These are phyloP conservation scores for Coccomyxa sp. DNA, from an alignment of 139 green algal genomes.

Conservation along the genomic window DNA sequence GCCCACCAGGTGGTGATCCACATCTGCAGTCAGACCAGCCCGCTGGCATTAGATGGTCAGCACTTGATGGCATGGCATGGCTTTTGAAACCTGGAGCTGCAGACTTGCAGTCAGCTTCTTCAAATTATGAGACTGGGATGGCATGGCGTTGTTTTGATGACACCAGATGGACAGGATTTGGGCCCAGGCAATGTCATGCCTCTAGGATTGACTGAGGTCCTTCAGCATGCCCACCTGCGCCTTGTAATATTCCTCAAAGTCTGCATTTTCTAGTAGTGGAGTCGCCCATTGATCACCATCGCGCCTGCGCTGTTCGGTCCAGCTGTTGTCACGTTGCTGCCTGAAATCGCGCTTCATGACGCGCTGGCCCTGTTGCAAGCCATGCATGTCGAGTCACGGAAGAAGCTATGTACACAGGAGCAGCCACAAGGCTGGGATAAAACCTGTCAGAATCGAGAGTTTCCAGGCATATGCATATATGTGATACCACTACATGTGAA, in stretches of 20 bases:
- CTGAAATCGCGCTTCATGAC: constrained; percentile 33
- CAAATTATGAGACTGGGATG: no score
- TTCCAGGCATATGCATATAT: no score
- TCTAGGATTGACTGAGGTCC: neutral
- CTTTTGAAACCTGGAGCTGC: no score
- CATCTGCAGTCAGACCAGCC: neutral
- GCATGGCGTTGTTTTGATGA: no score
- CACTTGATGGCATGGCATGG: no score
- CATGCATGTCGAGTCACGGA: no score
- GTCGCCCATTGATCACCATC: neutral
- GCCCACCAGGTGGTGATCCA: neutral
- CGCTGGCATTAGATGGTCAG: neutral
- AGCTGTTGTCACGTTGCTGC: constrained; percentile 19
- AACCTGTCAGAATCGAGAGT: no score
- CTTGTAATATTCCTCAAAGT: constrained; percentile 75
- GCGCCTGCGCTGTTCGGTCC: constrained; percentile 6
- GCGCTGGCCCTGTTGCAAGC: neutral
- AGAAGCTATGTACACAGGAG: neutral
- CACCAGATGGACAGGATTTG: no score
- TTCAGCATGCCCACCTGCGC: constrained; percentile 18
- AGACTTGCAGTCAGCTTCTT: no score
- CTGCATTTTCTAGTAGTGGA: constrained; percentile 18
- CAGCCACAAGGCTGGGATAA: no score
- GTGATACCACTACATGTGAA: no score
- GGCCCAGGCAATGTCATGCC: neutral